Base-by-base conservation (phyloP, 352 stramenopile species). In the Pythium phragmiticola region DNA sequence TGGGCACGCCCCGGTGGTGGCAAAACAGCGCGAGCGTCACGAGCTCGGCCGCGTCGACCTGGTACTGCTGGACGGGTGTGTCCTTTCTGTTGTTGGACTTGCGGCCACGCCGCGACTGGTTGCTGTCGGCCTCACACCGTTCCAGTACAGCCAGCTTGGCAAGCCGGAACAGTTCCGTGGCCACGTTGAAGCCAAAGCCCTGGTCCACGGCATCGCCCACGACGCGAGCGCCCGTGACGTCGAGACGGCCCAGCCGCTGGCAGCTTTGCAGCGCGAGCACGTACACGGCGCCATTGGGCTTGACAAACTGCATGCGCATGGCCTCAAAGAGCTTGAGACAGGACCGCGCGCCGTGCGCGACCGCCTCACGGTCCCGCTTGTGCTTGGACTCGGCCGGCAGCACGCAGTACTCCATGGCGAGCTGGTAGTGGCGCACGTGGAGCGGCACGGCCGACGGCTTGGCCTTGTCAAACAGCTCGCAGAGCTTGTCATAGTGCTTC, bases 201-300 rank as follows among this genome's bases (percentile, higher is more conserved):
- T 91, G 75, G 43, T 78, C 76, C 51, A 73, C 51, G 23, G 80
- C 78, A 43, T 91, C 82, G 28, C 70, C 66, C 17, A 89, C 34
- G 12, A 91, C 73, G 19, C 77, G 71, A 42, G 76, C 68, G 49
- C 82, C 82, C 9, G 72, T 66, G 1, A 73, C 68, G 9, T 89
- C 78, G 4, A 92, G 67, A 28, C 72, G 67, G 26, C 79, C 69
- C 14, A 92, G 74, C 21, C 66, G 66, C 30, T 79, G 37, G 55
- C 80, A 92, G 56, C 72, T 87, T 62, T 82, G 78, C 19, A 94
- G 70, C 12, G 82, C 85, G n/a, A 87, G 50, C 60, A 85, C 59
- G 65, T 93, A 94, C 23, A 88, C 76, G 56, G 82, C 70, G 26
- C 84, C 86, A 43, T 86, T 92, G 9, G 86, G 86, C 21, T 87